Evolutionary conservation across 2,329 filamentous ascomycete species (phyloP), one percentile per base, ranked within the genome.

Genomic region (Xylaria sp.): DNA sequence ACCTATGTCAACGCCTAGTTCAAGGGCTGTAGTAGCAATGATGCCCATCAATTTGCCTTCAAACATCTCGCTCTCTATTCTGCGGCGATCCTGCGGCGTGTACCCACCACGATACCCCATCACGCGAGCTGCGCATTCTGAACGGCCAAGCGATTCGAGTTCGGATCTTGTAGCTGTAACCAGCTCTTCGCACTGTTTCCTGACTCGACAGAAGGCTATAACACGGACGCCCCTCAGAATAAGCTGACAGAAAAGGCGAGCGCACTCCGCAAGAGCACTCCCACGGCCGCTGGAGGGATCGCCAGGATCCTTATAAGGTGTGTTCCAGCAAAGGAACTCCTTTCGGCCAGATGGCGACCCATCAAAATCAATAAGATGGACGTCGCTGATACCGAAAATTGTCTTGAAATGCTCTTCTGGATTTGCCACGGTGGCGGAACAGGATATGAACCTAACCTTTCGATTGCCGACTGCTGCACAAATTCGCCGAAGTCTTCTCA

Each of bases 281-380:
- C 92, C 93, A 65, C 96, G 88, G 1, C 96, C 95, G 73, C 93
- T 97, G 0, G 91, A 89, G 9, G 94, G 92, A 78, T 98, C 95
- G 0, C 85, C 87, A 0, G 95, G 93, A 72, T 97, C 95, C 77
- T 94, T 96, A 79, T 89, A 97, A 0, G 96, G 96, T 0, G 95
- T 97, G 73, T 99, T 98, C 96, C 96, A 99, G 78, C 94, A 98
- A 6, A 99, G 76, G 65, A 98, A 98, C 74, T 98, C 95, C 77
- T 98, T 98, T 25, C 93, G 86, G 0, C 95, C 93, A 5, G 93
- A 93, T 0, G 96, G 96, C 0, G 94, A 97, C 1, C 96, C 96
- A 76, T 99, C 96, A 74, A 92, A 94, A 75, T 97, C 94, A 0
- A 95, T 91, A 50, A 98, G 79, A 65, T 86, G 88, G 15, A 97